phyloP scores from a whole-genome alignment of 2,329 filamentous ascomycete species.

The Alternaria dauci region DNA sequence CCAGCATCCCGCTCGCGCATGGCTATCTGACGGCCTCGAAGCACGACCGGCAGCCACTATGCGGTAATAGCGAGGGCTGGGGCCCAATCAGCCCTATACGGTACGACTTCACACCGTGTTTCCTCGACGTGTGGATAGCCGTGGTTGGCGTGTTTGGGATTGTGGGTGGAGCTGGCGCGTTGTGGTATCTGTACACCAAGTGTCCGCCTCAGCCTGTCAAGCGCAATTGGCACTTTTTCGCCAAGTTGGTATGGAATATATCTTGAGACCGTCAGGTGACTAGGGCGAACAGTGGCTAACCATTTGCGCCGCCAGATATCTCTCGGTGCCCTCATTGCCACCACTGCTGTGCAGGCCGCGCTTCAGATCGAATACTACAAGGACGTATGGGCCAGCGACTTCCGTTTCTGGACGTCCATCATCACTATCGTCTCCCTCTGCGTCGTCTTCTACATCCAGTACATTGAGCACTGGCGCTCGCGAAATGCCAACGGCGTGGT shows the following conservation, averaged over 20 bases:
- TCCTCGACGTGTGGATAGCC: conserved; percentile 89
- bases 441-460: conserved; percentile 81
- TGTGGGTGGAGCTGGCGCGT: conserved; percentile 75
- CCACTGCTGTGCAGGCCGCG: conserved; percentile 74
- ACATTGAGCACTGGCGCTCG: conserved; percentile 83
- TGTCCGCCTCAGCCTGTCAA: conserved; percentile 71
- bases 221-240: conserved; percentile 92
- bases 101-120: conserved; percentile 97
- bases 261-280: not conserved
- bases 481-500: conserved; percentile 87
- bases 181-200: conserved; percentile 80
- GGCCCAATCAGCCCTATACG: conserved; percentile 86
- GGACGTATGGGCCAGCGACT: conserved; percentile 78
- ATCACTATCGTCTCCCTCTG: conserved; percentile 75
- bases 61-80: conserved; percentile 92
- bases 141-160: conserved; percentile 81
- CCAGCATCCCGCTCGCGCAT: conserved; percentile 35
- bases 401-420: conserved; percentile 83
- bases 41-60: conserved; percentile 72
- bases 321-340: conserved; percentile 71
- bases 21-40: conserved; percentile 64
- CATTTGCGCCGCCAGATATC: conserved; percentile 58
- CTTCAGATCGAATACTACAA: conserved; percentile 77
- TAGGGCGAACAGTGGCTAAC: conserved; percentile 13
- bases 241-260: conserved; percentile 74